These are phyloP conservation scores for Psilocybe tampanensis DNA, from an alignment of 768 basidiomycete species.

Conservation along the genomic window DNA sequence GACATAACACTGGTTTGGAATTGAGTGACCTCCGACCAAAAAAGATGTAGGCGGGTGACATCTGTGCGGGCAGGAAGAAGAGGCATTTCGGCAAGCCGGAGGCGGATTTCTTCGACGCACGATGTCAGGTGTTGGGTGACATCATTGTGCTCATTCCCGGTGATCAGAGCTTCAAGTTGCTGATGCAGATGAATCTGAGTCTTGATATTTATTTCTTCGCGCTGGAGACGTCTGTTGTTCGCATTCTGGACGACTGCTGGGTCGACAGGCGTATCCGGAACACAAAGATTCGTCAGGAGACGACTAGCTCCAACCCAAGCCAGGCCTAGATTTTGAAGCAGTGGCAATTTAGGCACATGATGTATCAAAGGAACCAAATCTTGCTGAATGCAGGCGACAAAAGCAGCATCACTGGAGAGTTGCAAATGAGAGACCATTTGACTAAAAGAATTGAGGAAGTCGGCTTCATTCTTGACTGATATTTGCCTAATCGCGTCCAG, in stretches of 20 bases:
- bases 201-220: conserved; percentile 41
- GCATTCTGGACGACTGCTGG: conserved; percentile 70
- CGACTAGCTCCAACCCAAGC: conserved; percentile 65
- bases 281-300: conserved; percentile 67
- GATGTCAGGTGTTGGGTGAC: conserved; percentile 47
- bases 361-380: conserved; percentile 27
- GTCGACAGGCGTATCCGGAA: conserved; percentile 87
- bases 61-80: conserved; percentile 38
- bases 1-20: conserved; percentile 66
- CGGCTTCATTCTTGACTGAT: not conserved
- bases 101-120: conserved; percentile 30
- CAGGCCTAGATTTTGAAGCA: conserved; percentile 26
- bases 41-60: conserved; percentile 54
- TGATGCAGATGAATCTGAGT: conserved; percentile 57
- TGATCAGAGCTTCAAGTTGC: conserved; percentile 52
- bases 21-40: conserved; percentile 77
- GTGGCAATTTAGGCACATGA: conserved; percentile 4
- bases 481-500: conserved; percentile 17
- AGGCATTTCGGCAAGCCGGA: conserved; percentile 28
- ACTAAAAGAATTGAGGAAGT: conserved; percentile 5
- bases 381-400: conserved; percentile 35
- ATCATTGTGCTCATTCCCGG: conserved; percentile 58
- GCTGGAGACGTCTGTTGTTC: conserved; percentile 42
- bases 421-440: conserved; percentile 32
- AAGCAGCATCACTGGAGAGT: conserved; percentile 31